Percentiles rank a stretch among this genome's conserved stretches.
phyloP scores from a whole-genome alignment of 2,329 filamentous ascomycete genomes.

The Thelonectria olida region DNA sequence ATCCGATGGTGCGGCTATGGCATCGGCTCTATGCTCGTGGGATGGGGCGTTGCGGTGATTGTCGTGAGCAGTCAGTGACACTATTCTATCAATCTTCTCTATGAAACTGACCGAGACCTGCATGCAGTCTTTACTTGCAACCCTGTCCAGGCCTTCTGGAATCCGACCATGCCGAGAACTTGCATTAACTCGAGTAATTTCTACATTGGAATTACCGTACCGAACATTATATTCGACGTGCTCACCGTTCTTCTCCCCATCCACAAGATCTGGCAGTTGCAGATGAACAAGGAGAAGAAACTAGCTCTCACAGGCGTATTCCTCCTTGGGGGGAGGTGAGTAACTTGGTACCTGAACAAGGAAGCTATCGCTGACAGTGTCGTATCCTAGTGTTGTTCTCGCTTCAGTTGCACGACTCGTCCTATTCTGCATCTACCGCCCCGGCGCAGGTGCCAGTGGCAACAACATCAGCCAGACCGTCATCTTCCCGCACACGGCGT shows the following conservation, averaged over 20 bases:
- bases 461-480: constrained; percentile 15
- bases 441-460: neutral
- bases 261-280: constrained; percentile 14
- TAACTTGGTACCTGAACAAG: too few relatives aligned
- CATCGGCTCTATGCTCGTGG: neutral
- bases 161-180: constrained; percentile 1
- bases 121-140: constrained; percentile 7
- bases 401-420: constrained; percentile 11
- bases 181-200: constrained; percentile 16
- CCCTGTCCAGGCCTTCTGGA: constrained; percentile 12
- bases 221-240: constrained; percentile 17
- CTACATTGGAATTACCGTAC: constrained; percentile 13
- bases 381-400: constrained; percentile 18
- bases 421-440: constrained; percentile 12
- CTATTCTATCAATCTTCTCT: too few relatives aligned
- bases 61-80: constrained; percentile 12
- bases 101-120: too few relatives aligned
- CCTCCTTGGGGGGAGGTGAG: constrained; percentile 15
- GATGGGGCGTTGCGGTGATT: constrained; percentile 11
- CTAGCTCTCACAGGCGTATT: constrained; percentile 17
- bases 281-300: constrained; percentile 19
- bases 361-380: too few relatives aligned
- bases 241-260: constrained; percentile 6
- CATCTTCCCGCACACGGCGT: constrained; percentile 13
- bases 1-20: neutral